Evolutionary conservation across 768 basidiomycete genomes (phyloP), one percentile per base, ranked within the genome.

Genomic region (Pisolithus tinctorius): DNA sequence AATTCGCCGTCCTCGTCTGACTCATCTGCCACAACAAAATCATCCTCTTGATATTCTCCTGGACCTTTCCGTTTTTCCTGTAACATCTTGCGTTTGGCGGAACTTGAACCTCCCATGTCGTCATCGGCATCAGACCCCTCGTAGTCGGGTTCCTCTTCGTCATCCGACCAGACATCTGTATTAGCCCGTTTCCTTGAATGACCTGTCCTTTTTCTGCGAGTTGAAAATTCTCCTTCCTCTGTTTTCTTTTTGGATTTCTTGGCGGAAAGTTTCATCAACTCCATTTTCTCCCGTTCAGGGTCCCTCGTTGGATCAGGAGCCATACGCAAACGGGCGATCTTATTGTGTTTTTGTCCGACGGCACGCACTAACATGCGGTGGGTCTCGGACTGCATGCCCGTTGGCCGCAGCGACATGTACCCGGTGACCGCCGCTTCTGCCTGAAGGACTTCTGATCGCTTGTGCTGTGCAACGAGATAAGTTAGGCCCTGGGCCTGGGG

Each of bases 381-480:
- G 13, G 89, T 89, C 67, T 88, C 86, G 4, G 86, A 88, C 63
- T 92, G 86, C 86, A 93, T 92, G 52, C 88, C 86, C 4, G 89
- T 88, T 3, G 93, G 93, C 3, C 86, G 84, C 53, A 95, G 73
- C 39, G 82, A 77, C 81, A 94, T 85, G 60, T 84, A 82, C 38
- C 92, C 92, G 2, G 88, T 87, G 51, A 93, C 75, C 53, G 86
- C 72, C 3, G 88, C 85, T 63, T 93, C 91, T 25, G 88, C 78
- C 66, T 94, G 92, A n/a, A 91, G 76, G 16, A 94, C 83, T 57
- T 86, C 83, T 2, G 87, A 84, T 42, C 84, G 81, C 64, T 91
- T 89, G 68, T 88, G 91, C 60, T 93, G 89, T 14, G 89, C 90
- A 51, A 92, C 87, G 57, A 93, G 83, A 68, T 93, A 93, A 25